Conservation (phyloP, 73 alveolate genomes). For the Stentor roeselii region DNA sequence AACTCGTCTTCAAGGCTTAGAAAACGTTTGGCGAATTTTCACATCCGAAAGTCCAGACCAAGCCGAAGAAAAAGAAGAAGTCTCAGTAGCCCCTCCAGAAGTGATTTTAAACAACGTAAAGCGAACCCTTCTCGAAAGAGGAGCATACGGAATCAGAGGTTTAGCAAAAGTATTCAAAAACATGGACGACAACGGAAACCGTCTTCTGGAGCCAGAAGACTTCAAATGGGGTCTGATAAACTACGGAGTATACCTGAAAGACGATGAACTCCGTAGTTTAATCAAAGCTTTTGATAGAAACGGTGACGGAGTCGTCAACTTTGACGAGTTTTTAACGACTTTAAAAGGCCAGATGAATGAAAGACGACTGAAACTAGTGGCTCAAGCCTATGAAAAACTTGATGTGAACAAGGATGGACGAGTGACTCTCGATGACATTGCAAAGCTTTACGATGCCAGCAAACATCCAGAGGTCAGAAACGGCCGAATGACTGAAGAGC, state of each 20-base stretch:
- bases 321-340: constrained; percentile 74
- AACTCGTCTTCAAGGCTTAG: constrained; percentile 38
- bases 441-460: constrained; percentile 70
- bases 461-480: constrained; percentile 70
- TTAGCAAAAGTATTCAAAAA: constrained; percentile 71
- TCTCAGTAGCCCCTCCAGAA: constrained; percentile 33
- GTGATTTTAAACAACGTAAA: constrained; percentile 45
- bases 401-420: constrained; percentile 77
- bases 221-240: constrained; percentile 68
- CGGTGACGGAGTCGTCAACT: constrained; percentile 67
- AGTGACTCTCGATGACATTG: constrained; percentile 81
- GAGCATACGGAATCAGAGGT: constrained; percentile 64
- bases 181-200: constrained; percentile 69
- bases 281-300: constrained; percentile 68
- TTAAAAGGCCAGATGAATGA: constrained; percentile 71
- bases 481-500: constrained; percentile 61
- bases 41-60: constrained; percentile 54
- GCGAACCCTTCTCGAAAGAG: constrained; percentile 39
- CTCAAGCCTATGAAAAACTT: constrained; percentile 62
- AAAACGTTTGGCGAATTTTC: constrained; percentile 52
- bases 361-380: constrained; percentile 65
- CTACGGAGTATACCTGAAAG: constrained; percentile 63
- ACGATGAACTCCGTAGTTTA: constrained; percentile 47
- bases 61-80: constrained; percentile 42
- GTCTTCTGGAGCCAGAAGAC: constrained; percentile 61